Base-by-base conservation (phyloP, 768 basidiomycete genomes). In the Lactarius pseudohatsudake region DNA sequence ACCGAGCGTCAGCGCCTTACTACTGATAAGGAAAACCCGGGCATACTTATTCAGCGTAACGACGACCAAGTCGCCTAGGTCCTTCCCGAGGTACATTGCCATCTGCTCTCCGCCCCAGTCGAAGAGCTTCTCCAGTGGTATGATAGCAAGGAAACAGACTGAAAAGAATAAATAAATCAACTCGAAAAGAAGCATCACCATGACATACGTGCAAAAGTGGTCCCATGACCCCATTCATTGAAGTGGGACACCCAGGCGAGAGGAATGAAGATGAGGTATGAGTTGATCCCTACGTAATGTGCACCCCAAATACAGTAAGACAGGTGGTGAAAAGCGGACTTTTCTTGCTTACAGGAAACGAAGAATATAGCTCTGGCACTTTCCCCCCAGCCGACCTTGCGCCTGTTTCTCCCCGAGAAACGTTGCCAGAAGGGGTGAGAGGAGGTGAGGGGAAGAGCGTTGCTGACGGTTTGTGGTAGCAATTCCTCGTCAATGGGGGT, bases 141-240 rank as follows among this genome's bases (percentile, higher is more conserved):
- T 78, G 64, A 91, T 86, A 6, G 85, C 78, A 57, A 89, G 76
- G 73, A 90, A 88, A 65, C 81, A 85, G 7, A 91, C 87, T 89
- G 36, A 13, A 47, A 30, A 13, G 2, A 34, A 1, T 1, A 34
- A 13, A 54, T 47, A 28, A 64, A 32, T 18, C 57, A 28, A 10
- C 34, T 5, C 18, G 16, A 34, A 28, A 28, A n/a, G 18, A 34
- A 22, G 38, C 36, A 34, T n/a, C 4, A 15, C 13, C 15, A 61
- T 4, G 5, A 70, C 74, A 36, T 65, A 75, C 74, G 58, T 28
- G 70, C 61, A 43, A 76, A 76, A 36, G 66, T 64, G 20, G 57
- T 20, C 4, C 50, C 58, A 54, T 61, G 43, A 3, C 40, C 15
- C 73, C 72, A 72, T 53, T 60, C 41, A 3, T 34, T 40, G 57